Conservation (phyloP, 208 protist genomes). For the Kentomonas sorsogonicus region DNA sequence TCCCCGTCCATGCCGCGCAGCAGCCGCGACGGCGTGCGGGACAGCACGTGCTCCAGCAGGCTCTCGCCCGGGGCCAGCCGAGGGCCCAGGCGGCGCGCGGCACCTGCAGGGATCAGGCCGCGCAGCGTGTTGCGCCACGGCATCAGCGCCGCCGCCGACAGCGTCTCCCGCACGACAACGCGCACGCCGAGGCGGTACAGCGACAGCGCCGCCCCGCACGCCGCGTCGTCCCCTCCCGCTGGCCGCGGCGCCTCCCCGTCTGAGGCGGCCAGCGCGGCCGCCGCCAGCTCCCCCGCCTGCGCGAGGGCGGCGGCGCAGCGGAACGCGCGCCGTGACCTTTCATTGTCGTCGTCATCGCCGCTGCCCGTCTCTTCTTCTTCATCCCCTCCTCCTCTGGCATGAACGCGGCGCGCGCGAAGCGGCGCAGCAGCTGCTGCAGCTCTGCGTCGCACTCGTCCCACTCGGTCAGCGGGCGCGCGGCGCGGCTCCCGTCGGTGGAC, state of each 20-base stretch:
- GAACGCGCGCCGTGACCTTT: too few species aligned
- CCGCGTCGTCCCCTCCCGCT: constrained; percentile 3
- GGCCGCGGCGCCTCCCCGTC: neutral
- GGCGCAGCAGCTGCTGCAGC: constrained; percentile 25
- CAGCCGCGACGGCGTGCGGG: constrained; percentile 32
- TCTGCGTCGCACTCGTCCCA: constrained; percentile 27
- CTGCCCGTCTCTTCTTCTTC: neutral
- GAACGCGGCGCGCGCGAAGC: constrained; percentile 27
- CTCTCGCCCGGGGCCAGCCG: constrained; percentile 9
- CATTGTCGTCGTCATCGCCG: too few species aligned
- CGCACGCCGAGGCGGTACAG: constrained; percentile 43
- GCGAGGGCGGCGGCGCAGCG: neutral
- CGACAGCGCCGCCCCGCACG: constrained; percentile 34
- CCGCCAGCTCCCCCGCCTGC: neutral
- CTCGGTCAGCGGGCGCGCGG: constrained; percentile 9
- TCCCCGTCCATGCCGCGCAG: constrained; percentile 28
- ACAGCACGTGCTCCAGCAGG: constrained; percentile 35
- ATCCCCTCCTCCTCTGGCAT: constrained; percentile 13
- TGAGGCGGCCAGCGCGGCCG: neutral
- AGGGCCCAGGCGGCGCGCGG: constrained; percentile 12
- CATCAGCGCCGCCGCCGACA: constrained; percentile 28
- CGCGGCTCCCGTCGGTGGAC: neutral
- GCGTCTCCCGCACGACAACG: constrained; percentile 20
- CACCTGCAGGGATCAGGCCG: constrained; percentile 16
- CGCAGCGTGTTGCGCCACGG: constrained; percentile 35